Evolutionary conservation across 768 basidiomycete genomes (phyloP), one percentile per base, ranked within the genome.

Genomic region (Lactarius pseudohatsudake): DNA sequence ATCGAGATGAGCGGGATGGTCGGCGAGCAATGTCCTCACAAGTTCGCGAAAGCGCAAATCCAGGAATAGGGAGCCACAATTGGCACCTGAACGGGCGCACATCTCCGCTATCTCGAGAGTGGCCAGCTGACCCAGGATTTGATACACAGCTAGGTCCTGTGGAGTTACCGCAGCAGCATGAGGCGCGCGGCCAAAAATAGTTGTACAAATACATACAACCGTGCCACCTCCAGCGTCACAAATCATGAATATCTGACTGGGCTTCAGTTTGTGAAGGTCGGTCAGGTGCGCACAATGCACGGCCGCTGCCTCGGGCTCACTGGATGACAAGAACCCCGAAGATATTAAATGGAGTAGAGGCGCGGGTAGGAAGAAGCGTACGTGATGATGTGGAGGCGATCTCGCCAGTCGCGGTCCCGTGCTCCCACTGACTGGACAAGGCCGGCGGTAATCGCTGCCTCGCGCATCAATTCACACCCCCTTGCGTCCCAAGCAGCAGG

Each of bases 51-150:
- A 95, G 67, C 92, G 85, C 56, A 95, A 79, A 78, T 95, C 94
- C 62, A 95, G 84, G 78, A 94, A 94, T 58, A 96, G 79, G 69
- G 89, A 90, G 16, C 93, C 94, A 72, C 91, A 93, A 73, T 91
- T 94, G 8, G 91, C 89, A 2, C 94, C 93, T 57, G 90, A 92
- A 62, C 92, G 82, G 16, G 92, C 92, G 68, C 90, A 91, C 78
- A 95, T 89, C 77, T 96, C 94, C 55, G 92, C 93, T 66, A 96
- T 94, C 76, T 95, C 92, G n/a, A 95, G 83, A 72, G 86, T 85
- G 13, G 86, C 80, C 75, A 91, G 81, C 69, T 91, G 84, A 5
- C 92, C 94, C 62, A 90, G 90, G 58, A 95, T 90, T 82, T 78
- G 78, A 75, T 82, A 83, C 13, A 79, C 76, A 7, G 80, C 81